Evolutionary conservation across 768 basidiomycete genomes (phyloP), one percentile per base, ranked within the genome.

Genomic region (Lentinula boryana): DNA sequence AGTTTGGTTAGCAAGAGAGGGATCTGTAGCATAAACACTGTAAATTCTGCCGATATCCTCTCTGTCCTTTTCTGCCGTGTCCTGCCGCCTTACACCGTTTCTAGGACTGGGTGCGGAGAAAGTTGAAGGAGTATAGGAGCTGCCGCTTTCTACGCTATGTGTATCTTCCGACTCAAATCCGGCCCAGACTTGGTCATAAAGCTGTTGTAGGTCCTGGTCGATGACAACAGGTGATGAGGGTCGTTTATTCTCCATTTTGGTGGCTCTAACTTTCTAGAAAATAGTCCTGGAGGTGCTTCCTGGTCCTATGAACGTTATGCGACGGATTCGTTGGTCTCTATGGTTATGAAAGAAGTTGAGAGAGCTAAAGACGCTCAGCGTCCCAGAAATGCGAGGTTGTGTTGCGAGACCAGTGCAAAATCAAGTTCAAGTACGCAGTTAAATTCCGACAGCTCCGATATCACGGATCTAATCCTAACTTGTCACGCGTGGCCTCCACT

Each of bases 141-240:
- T 76, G 60, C 74, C 75, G 27, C 44, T 57, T 41, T 57, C 56
- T 18, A 15, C 13, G 32, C 21, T 57, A 40, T 23, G 21, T 13
- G 56, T 57, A 36, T 59, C 58, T 16, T 66, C 65, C n/a, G 63
- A 33, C 8, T 62, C 49, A 52, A 65, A 67, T 18, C 65, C 67
- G 31, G 67, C 67, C 60, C 62, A 62, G 4, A 67, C 67, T 59
- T 65, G 57, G 38, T 64, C 62, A 55, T 67, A 67, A 8, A 67
- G 67, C n/a, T 40, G 21, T 52, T 67, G 63, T 2, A 67, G 58
- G 40, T 67, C 67, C 9, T 51, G 58, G 61, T 67, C 67, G 8
- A 23, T 7, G 46, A 48, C 46, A 10, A 21, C 46, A 4, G 46
- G 46, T 7, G 46, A 48, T 48, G 21, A 48, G 21, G 46, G 18